These are phyloP conservation scores for Alternaria sp. DNA, from an alignment of 2,329 filamentous ascomycete species.

Conservation along the genomic window DNA sequence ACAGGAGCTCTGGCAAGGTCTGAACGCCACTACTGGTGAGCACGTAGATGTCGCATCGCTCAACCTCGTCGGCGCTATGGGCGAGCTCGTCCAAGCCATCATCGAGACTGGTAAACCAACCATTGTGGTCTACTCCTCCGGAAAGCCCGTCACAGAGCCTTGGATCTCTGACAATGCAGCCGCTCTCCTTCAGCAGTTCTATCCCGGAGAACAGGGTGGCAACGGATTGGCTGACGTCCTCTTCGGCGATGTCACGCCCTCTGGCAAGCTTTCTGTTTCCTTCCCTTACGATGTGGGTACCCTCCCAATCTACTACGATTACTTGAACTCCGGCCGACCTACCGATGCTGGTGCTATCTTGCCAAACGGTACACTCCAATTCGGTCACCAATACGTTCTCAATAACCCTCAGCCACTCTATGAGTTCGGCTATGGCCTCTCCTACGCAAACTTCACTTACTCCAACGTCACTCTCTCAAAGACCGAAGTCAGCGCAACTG, in stretches of 20 bases:
- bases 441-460: constrained; percentile 71
- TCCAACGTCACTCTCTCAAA: constrained; percentile 61
- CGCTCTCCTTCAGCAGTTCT: constrained; percentile 77
- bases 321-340: constrained; percentile 70
- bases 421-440: constrained; percentile 71
- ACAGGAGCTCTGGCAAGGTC: constrained; percentile 71
- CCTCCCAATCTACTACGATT: constrained; percentile 75
- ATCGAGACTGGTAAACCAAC: constrained; percentile 73
- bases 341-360: constrained; percentile 62
- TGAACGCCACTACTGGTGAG: constrained; percentile 79
- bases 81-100: constrained; percentile 70
- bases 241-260: constrained; percentile 68
- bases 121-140: constrained; percentile 72
- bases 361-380: constrained; percentile 67
- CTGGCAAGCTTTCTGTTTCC: constrained; percentile 70
- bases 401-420: constrained; percentile 68
- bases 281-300: constrained; percentile 74
- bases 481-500: constrained; percentile 57
- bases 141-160: constrained; percentile 75
- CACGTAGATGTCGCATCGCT: constrained; percentile 72
- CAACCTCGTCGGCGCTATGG: constrained; percentile 74
- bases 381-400: constrained; percentile 72
- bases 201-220: constrained; percentile 74
- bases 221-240: constrained; percentile 72
- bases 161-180: constrained; percentile 73